Conservation (phyloP, 495 filamentous ascomycete genomes). For the Baudoinia panamericana region DNA sequence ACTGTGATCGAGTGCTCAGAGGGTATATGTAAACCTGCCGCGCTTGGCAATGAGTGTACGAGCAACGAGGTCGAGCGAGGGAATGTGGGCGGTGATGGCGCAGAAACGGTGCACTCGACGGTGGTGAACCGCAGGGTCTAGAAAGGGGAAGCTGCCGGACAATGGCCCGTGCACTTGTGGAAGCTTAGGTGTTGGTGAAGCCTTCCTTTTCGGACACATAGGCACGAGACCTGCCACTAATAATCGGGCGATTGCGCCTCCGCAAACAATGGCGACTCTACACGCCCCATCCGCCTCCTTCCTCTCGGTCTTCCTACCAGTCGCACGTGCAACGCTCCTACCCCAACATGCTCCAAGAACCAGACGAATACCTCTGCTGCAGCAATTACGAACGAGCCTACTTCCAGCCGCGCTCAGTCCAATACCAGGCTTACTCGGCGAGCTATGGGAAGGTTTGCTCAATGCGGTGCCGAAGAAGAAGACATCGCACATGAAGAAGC, state of each 20-base stretch:
- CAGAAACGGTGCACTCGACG: too few species aligned
- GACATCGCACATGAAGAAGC: constrained; percentile 92
- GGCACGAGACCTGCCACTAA: background rate
- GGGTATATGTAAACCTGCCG: too few species aligned
- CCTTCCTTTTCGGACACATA: too few species aligned
- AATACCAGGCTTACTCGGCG: constrained; percentile 46
- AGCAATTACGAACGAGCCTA: constrained; percentile 12
- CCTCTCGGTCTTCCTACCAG: constrained; percentile 25
- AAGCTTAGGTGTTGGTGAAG: too few species aligned
- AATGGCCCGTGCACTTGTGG: constrained; percentile 2
- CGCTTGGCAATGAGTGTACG: too few species aligned
- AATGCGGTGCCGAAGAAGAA: constrained; percentile 97
- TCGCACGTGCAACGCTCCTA: constrained; percentile 24
- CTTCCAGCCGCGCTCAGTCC: constrained; percentile 22
- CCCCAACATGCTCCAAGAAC: constrained; percentile 20
- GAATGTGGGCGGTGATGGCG: background rate
- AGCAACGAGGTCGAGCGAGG: too few species aligned
- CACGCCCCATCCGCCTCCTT: constrained; percentile 21
- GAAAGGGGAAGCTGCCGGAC: constrained; percentile 3
- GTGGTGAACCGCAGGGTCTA: too few species aligned
- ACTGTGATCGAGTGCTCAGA: background rate
- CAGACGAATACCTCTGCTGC: constrained; percentile 14
- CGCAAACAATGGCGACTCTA: constrained; percentile 21
- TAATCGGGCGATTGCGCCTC: constrained; percentile 12
- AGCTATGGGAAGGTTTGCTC: constrained; percentile 84